These are phyloP conservation scores for Dactylonectria estremocensis DNA, from an alignment of 2,329 filamentous ascomycete genomes.

Conservation along the genomic window DNA sequence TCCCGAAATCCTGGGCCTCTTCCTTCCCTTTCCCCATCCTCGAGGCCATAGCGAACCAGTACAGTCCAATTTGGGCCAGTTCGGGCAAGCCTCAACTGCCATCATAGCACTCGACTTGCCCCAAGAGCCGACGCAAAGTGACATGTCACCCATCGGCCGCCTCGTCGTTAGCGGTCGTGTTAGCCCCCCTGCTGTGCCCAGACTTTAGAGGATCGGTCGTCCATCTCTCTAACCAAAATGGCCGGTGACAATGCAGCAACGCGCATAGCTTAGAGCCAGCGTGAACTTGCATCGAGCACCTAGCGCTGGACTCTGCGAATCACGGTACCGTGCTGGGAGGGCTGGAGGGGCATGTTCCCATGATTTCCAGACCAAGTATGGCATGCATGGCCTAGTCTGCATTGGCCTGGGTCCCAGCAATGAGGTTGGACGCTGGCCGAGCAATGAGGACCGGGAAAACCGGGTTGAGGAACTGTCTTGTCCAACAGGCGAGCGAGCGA, in stretches of 20 bases:
- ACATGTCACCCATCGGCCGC: conserved; percentile 38
- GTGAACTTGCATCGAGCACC: conserved; percentile 26
- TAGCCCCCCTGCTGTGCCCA: conserved; percentile 36
- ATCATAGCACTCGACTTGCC: not conserved
- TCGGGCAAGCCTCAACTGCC: not conserved
- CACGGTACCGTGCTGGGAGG: conserved; percentile 19
- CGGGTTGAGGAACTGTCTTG: conserved; percentile 25
- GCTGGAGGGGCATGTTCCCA: conserved; percentile 27
- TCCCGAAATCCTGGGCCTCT: conserved; percentile 24
- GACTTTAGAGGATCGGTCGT: conserved; percentile 21
- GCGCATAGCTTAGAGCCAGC: conserved; percentile 25
- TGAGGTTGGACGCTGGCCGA: conserved; percentile 24
- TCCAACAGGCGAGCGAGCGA: conserved; percentile 16
- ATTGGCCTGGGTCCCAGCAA: conserved; percentile 28
- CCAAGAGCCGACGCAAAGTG: conserved; percentile 27
- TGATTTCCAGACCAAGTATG: conserved; percentile 32
- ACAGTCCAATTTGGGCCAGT: not conserved
- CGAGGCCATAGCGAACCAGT: not conserved
- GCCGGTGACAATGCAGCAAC: conserved; percentile 25
- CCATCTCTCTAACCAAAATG: conserved; percentile 16
- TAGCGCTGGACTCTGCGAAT: conserved; percentile 21
- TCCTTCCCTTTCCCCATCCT: not conserved
- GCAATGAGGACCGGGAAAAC: conserved; percentile 14
- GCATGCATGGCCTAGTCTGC: conserved; percentile 34
- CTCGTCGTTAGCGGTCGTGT: conserved; percentile 41